Percentiles rank a stretch among this genome's conserved stretches.
These are phyloP conservation scores for Bipolaris cookei DNA, from an alignment of 2,329 filamentous ascomycete genomes.

Conservation along the genomic window DNA sequence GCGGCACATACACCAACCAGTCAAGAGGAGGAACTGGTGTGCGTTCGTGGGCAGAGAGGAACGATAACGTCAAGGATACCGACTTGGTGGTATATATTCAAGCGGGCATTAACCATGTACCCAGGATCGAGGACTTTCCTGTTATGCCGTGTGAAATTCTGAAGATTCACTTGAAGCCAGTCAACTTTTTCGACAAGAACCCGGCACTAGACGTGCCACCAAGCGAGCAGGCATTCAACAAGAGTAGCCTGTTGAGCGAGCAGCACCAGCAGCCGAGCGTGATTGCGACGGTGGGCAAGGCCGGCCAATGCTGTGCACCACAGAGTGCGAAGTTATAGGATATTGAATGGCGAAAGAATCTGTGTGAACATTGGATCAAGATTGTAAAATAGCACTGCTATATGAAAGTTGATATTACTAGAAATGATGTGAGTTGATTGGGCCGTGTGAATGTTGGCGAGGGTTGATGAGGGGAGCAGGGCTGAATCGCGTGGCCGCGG, in stretches of 20 bases:
- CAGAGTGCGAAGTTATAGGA: conserved; percentile 25
- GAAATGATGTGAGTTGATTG: too few species aligned
- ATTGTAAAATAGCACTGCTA: neutral
- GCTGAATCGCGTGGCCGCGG: conserved; percentile 5
- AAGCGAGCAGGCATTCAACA: conserved; percentile 57
- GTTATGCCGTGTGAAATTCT: conserved; percentile 60
- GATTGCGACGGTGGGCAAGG: conserved; percentile 44
- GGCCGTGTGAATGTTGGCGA: neutral
- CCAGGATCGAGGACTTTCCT: conserved; percentile 53
- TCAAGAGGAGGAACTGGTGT: conserved; percentile 60
- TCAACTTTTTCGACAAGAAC: conserved; percentile 66
- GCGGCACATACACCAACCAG: conserved; percentile 67
- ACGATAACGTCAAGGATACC: conserved; percentile 61
- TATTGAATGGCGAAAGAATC: too few species aligned
- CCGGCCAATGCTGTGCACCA: conserved; percentile 51
- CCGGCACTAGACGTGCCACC: conserved; percentile 65
- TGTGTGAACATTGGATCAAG: neutral
- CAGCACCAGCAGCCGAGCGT: conserved; percentile 47
- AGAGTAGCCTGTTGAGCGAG: conserved; percentile 47
- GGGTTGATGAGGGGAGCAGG: neutral
- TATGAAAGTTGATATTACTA: neutral
- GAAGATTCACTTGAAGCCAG: conserved; percentile 63
- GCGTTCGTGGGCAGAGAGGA: conserved; percentile 57
- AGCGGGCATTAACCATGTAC: conserved; percentile 64
- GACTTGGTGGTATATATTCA: conserved; percentile 65